These are phyloP conservation scores for Paxillus rubicundulus DNA, from an alignment of 768 basidiomycete species.

Conservation along the genomic window DNA sequence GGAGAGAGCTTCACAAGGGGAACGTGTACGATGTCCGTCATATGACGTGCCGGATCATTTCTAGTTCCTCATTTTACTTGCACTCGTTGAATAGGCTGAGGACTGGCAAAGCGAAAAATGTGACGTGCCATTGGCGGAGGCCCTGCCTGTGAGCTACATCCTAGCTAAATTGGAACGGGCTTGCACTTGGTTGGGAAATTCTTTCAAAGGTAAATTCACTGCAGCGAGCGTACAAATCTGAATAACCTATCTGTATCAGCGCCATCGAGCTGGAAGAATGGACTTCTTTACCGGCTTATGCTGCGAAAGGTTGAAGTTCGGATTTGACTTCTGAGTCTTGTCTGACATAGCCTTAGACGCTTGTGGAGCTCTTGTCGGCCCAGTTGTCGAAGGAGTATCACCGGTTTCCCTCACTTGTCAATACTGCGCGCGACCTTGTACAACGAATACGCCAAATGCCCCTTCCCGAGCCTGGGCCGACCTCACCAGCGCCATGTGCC, in stretches of 20 bases:
- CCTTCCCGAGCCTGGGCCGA: conserved; percentile 34
- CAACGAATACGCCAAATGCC: conserved; percentile 24
- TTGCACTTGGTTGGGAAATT: conserved; percentile 52
- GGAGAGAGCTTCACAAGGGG: conserved; percentile 78
- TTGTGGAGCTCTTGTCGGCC: conserved; percentile 25
- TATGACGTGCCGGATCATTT: conserved; percentile 12
- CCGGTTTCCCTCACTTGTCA: conserved; percentile 16
- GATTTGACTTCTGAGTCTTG: neutral
- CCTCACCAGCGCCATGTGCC: conserved; percentile 49
- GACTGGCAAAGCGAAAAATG: conserved; percentile 91
- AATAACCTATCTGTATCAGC: conserved; percentile 34
- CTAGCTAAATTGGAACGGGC: conserved; percentile 59
- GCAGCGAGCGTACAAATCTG: neutral
- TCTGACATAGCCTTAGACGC: conserved; percentile 18
- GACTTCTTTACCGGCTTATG: conserved; percentile 49
- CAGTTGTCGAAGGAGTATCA: conserved; percentile 27
- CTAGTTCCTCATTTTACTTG: conserved; percentile 12
- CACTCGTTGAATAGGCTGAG: conserved; percentile 53
- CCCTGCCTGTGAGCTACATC: conserved; percentile 51
- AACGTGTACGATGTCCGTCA: conserved; percentile 71
- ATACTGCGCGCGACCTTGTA: conserved; percentile 16
- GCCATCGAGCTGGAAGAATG: conserved; percentile 46
- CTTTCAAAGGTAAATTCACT: conserved; percentile 38
- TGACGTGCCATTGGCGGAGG: conserved; percentile 73
- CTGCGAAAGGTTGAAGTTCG: conserved; percentile 52